phyloP scores from a whole-genome alignment of 306 rosid species.

The Sechiopsis laciniata region DNA sequence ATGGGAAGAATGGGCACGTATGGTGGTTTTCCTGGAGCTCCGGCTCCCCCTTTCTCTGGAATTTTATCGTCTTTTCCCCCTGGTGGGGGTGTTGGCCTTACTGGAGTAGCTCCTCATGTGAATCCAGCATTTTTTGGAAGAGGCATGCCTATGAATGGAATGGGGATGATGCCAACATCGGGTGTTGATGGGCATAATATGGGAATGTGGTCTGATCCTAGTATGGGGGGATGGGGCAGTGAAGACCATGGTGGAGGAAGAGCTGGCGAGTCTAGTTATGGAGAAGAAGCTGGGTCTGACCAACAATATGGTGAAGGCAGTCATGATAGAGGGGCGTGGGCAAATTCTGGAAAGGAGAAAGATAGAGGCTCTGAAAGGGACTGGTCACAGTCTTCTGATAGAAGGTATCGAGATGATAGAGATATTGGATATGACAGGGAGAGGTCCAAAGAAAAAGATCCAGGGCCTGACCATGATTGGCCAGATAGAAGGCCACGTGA shows the following conservation, averaged over 20 bases:
- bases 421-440: constrained; percentile 76
- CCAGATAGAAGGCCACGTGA: constrained; percentile 72
- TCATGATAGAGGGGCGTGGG: constrained; percentile 89
- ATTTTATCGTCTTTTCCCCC: constrained; percentile 75
- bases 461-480: constrained; percentile 61
- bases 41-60: constrained; percentile 75
- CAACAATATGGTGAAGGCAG: constrained; percentile 83
- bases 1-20: constrained; percentile 89
- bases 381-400: constrained; percentile 89
- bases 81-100: constrained; percentile 81
- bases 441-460: constrained; percentile 69
- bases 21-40: constrained; percentile 94
- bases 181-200: constrained; percentile 88
- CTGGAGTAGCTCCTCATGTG: constrained; percentile 97
- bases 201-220: constrained; percentile 99
- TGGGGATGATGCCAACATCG: constrained; percentile 92
- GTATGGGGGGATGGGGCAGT: constrained; percentile 88
- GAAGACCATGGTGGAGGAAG: constrained; percentile 84
- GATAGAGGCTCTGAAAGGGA: constrained; percentile 92
- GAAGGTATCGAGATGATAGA: constrained; percentile 81
- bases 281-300: constrained; percentile 94
- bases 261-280: constrained; percentile 91
- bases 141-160: constrained; percentile 91
- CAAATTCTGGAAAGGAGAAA: constrained; percentile 71
- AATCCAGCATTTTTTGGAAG: constrained; percentile 96